phyloP scores from a whole-genome alignment of 768 basidiomycete species.

The Xanthoconium stramineum region DNA sequence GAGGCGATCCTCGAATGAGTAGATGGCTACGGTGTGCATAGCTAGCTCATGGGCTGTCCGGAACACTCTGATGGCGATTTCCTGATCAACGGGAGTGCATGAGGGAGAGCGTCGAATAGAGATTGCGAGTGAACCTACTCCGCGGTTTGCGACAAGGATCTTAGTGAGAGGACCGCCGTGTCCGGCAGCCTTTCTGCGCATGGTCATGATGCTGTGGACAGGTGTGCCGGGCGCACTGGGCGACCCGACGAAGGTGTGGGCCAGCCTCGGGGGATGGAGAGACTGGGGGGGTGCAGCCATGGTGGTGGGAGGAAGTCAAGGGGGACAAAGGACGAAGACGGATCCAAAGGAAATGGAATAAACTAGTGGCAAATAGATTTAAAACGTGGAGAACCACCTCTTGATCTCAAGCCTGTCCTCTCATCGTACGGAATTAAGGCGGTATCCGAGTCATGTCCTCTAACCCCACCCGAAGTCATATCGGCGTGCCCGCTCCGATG shows the following conservation, averaged over 20 bases:
- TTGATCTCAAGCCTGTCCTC: slow-evolving; percentile 3
- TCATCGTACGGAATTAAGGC: slow-evolving; percentile 31
- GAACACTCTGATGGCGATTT: slow-evolving; percentile 99
- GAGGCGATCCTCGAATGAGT: slow-evolving; percentile 94
- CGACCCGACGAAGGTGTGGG: slow-evolving; percentile 66
- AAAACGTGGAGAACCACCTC: background rate
- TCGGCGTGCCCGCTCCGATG: background rate
- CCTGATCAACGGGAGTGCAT: slow-evolving; percentile 42
- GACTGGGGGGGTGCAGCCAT: slow-evolving; percentile 32
- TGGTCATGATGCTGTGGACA: slow-evolving; percentile 86
- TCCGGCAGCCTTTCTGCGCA: slow-evolving; percentile 89
- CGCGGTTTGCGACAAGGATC: slow-evolving; percentile 89
- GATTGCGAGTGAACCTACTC: slow-evolving; percentile 49
- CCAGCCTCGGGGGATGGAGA: slow-evolving; percentile 71
- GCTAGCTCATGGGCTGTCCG: slow-evolving; percentile 97
- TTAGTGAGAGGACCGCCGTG: slow-evolving; percentile 87
- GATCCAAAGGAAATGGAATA: slow-evolving; percentile 7
- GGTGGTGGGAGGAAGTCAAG: slow-evolving; percentile 18
- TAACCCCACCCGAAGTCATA: slow-evolving; percentile 5
- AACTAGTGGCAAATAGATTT: background rate
- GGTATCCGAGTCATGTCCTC: slow-evolving; percentile 15
- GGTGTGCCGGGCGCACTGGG: slow-evolving; percentile 82
- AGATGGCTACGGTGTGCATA: slow-evolving; percentile 99
- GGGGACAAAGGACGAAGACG: background rate
- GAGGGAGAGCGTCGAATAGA: slow-evolving; percentile 7